Base-by-base conservation (phyloP, 257 asterid species). In the Lithospermum erythrorhizon region DNA sequence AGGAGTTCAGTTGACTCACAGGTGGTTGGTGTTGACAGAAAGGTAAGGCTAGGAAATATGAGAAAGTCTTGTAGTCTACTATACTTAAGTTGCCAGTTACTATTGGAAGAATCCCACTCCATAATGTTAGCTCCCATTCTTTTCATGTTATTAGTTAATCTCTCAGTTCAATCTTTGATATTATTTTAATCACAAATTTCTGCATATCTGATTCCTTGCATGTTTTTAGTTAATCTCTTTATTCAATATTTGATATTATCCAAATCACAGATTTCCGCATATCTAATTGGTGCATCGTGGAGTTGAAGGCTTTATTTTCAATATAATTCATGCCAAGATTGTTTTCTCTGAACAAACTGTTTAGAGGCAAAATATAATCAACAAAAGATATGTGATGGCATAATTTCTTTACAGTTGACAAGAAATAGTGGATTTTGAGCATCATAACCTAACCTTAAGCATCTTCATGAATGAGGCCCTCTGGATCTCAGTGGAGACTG, bases 1-100 rank as follows among this genome's bases (percentile, higher is more conserved):
- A 61, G 65, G 73, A 78, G 74, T 64, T 73, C 87, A 61, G 70
- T 77, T 85, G 81, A 74, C 58, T 57, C 72, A 21, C 51, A 22
- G 66, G 62, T 75, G 74, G 72, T 69, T 70, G 68, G 60, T 70
- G 76, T 61, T 78, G 77, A 74, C 60, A 57, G 72, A 71, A 78
- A 86, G 95, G 91, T 81, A 83, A 79, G 73, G 4, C 61, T 74
- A 74, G 70, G 81, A 63, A 69, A 68, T 56, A 65, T 57, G 57
- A 69, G 62, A 77, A 75, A 68, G 57, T 57, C 41, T 54, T 73
- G 78, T 67, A 70, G 66, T 62, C 61, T 62, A 69, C 68, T 65
- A 57, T 52, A 53, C 65, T 61, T 72, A 29, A 75, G 60, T 55
- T 62, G 59, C 67, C 65, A 7, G 60, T 19, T 16, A 70, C 25